Conservation (phyloP, 2,329 filamentous ascomycete genomes). For the Pseudofabraea citricarpa region DNA sequence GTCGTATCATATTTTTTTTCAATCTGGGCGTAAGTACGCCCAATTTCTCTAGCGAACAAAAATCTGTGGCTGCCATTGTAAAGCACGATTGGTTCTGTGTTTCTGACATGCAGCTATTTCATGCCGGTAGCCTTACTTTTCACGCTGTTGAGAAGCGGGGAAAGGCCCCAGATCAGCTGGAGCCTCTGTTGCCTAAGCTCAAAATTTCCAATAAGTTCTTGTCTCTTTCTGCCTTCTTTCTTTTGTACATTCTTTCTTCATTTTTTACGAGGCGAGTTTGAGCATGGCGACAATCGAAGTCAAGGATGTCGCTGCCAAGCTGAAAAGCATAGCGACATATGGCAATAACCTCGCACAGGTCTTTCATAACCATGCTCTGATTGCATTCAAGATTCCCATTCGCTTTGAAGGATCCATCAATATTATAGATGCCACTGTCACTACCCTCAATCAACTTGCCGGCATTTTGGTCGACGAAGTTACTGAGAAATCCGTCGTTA, state of each 20-base stretch:
- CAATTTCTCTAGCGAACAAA: too few relatives aligned
- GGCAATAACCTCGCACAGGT: constrained; percentile 13
- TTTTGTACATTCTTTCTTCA: not conserved
- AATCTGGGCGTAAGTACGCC: too few relatives aligned
- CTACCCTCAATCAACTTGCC: constrained; percentile 15
- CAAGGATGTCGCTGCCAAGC: constrained; percentile 1
- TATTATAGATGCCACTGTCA: constrained; percentile 13
- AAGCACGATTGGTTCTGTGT: too few relatives aligned
- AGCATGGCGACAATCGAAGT: constrained; percentile 11
- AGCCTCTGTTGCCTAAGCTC: too few relatives aligned
- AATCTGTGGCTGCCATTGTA: too few relatives aligned
- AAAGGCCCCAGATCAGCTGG: too few relatives aligned
- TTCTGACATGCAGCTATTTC: too few relatives aligned
- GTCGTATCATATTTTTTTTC: too few relatives aligned
- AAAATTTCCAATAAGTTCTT: too few relatives aligned
- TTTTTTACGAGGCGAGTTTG: not conserved
- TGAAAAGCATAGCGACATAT: constrained; percentile 11
- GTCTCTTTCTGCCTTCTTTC: not conserved
- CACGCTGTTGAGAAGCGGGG: too few relatives aligned
- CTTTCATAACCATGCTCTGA: constrained; percentile 14
- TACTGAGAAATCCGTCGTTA: constrained; percentile 13
- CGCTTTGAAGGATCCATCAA: constrained; percentile 14
- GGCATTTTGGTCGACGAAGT: constrained; percentile 9
- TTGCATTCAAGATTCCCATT: not conserved
- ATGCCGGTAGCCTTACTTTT: too few relatives aligned